Evolutionary conservation across 257 asterid genomes (phyloP), one percentile per base, ranked within the genome.

Genomic region (Ligustrum vulgare): DNA sequence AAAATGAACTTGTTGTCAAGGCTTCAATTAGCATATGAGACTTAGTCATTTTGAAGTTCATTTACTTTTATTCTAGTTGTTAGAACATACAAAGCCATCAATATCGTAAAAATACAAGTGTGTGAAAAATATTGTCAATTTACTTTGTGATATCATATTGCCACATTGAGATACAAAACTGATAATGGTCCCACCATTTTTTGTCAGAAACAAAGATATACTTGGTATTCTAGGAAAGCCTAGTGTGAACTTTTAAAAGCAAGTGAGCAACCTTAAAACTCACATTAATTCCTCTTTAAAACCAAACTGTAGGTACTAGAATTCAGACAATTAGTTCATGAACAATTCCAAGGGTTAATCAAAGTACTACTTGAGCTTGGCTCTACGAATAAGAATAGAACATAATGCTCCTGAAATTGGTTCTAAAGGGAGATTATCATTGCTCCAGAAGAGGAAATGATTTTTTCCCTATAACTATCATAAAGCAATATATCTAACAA

Each of bases 111-210:
- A 47, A 68, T n/a, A 32, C 64, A 69, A 67, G 76, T 23, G 37
- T 67, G 36, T 68, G n/a, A 41, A 60, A 76, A 71, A 70, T 25
- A 72, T 58, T 23, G 5, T 63, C 73, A 71, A n/a, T 60, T 60
- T 16, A 71, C 63, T 62, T 22, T 23, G 67, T 20, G 25, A 37
- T 12, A 36, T 60, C 28, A 71, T 41, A 58, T 43, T 47, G 36
- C 73, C 28, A 36, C 25, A 36, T 2, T 28, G 41, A 69, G 60
- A 62, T 60, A 35, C 45, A 77, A 34, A 69, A 35, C 35, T 34
- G 33, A 18, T 64, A 33, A 10, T 15, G 51, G 51, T 47, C 16
- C 5, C 31, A 16, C 5, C 31, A 16, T n/a, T 63, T n/a, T 45
- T 60, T 35, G 51, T 18, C 34, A n/a, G 8, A 54, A 41, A 8